Evolutionary conservation across 1,284 basidiomycete species (phyloP), one percentile per base, ranked within the genome.

Genomic region (Puccinia triticina): DNA sequence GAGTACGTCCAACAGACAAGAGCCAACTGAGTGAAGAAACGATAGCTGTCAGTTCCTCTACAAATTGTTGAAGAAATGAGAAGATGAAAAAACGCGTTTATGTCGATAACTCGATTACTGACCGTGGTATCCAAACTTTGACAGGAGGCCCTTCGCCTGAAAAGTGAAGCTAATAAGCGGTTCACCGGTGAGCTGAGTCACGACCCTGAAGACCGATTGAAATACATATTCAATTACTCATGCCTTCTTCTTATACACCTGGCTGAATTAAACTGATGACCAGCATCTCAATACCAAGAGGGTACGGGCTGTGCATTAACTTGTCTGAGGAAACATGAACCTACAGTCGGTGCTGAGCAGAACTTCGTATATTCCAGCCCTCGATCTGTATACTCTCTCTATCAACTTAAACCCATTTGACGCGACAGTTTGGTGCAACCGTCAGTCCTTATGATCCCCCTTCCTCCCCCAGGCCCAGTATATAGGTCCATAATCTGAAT

Each of bases 141-240:
- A 37, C 64, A 66, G 64, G 18, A 66, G 2, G 64, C 86, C 12
- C 83, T 86, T 23, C 57, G 83, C 34, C 84, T 96, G 83, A 98
- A 97, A 88, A 90, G 89, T 11, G 89, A 92, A 84, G 95, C 95
- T 16, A 97, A 97, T 88, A 92, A 92, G 85, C 93, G 93, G 4
- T 98, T 96, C 86, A 88, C 89, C 46, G 88, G 93, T 93, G 87
- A 86, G 90, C 72, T 29, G 18, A 3, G 43, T 2, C 57, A 26
- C 7, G 37, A 55, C 46, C 26, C 10, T 16, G 14, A 21, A 50
- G 40, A 43, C 32, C 48, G 34, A 73, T 34, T 21, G 34, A 82
- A 61, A 14, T 53, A 43, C n/a, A n/a, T 29, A n/a, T 50, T 8
- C 23, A n/a, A 83, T 50, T 32, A 14, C 46, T 84, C 83, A 46